Conservation (phyloP, 805 yeast genomes). For the Debaryomyces hansenii region DNA sequence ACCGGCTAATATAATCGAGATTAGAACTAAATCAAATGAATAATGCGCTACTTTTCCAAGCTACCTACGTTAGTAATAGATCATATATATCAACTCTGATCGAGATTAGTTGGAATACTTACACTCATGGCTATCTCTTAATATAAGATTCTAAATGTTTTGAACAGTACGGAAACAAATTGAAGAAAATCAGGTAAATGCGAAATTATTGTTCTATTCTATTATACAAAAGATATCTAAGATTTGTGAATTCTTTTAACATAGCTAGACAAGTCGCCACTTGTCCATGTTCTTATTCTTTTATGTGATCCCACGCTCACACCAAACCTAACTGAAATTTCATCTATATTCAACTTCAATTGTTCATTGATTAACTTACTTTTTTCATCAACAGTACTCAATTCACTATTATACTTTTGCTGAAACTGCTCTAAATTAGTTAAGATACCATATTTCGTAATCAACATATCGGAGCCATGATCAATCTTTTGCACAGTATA, state of each 20-base stretch:
- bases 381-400: conserved; percentile 10
- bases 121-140: conserved; percentile 2
- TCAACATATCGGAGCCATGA: conserved; percentile 56
- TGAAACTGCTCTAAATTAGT: conserved; percentile 27
- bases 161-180: too few species aligned
- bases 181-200: neutral
- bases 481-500: conserved; percentile 51
- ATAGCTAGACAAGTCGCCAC: conserved; percentile 46
- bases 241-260: conserved; percentile 38
- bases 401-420: conserved; percentile 13
- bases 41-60: conserved; percentile 68
- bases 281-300: conserved; percentile 63
- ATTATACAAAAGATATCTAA: neutral
- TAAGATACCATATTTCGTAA: conserved; percentile 54
- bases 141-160: neutral
- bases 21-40: conserved; percentile 72
- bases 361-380: conserved; percentile 22
- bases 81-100: neutral
- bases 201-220: neutral
- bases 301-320: conserved; percentile 45
- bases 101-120: neutral
- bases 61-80: conserved; percentile 23
- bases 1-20: conserved; percentile 84
- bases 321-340: conserved; percentile 46
- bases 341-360: conserved; percentile 42